phyloP scores from a whole-genome alignment of 306 rosid species.

The Quercus aquifolioides region DNA sequence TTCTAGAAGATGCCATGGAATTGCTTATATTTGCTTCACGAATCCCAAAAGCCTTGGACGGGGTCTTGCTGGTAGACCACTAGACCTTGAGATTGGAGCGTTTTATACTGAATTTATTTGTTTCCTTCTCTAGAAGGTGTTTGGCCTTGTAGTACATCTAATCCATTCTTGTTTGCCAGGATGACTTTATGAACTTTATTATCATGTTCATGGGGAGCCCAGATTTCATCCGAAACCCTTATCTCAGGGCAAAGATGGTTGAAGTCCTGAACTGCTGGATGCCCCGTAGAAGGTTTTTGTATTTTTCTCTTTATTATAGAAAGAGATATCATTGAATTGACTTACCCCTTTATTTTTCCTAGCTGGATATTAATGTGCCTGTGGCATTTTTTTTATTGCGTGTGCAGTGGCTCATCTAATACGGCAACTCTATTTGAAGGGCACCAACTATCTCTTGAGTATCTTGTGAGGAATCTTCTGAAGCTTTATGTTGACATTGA shows the following conservation, averaged over 20 bases:
- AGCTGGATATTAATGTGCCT: constrained; percentile 26
- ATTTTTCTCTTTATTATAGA: constrained; percentile 6
- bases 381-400: constrained; percentile 10
- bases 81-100: constrained; percentile 16
- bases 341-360: constrained; percentile 8
- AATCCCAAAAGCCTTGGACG: constrained; percentile 96
- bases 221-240: constrained; percentile 80
- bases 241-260: constrained; percentile 97
- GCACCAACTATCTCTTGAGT: constrained; percentile 86
- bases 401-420: constrained; percentile 68
- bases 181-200: constrained; percentile 94
- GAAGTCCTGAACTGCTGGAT: constrained; percentile 98
- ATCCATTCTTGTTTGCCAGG: constrained; percentile 51
- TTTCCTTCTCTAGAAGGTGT: constrained; percentile 12
- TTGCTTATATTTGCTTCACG: constrained; percentile 93
- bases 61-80: constrained; percentile 66
- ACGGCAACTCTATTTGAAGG: constrained; percentile 89
- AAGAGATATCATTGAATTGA: not conserved
- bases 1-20: constrained; percentile 99
- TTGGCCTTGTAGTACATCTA: not conserved
- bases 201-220: constrained; percentile 99
- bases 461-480: constrained; percentile 93
- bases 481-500: constrained; percentile 98
- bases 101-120: not conserved
- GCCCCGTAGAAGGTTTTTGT: constrained; percentile 84